Conservation (phyloP, 768 basidiomycete genomes). For the Mycena alexandri region DNA sequence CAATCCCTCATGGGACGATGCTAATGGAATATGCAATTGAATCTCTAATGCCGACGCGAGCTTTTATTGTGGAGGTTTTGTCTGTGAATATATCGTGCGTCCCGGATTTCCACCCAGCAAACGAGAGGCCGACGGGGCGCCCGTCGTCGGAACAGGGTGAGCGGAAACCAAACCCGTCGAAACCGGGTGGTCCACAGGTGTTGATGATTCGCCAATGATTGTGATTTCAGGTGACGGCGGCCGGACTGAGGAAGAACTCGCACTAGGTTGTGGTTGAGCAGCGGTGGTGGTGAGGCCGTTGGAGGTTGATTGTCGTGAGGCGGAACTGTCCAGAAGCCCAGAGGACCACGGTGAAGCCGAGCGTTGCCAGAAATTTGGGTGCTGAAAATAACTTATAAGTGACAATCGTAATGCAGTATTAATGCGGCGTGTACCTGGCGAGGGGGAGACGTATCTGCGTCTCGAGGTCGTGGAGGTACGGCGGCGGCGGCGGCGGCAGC, state of each 20-base stretch:
- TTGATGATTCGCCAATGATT: background rate
- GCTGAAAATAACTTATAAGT: slow-evolving; percentile 13
- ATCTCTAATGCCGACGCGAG: slow-evolving; percentile 23
- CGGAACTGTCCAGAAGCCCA: slow-evolving; percentile 9
- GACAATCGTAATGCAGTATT: no score
- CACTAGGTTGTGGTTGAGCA: background rate
- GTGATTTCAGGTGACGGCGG: background rate
- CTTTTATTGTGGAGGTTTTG: slow-evolving; percentile 52
- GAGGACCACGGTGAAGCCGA: slow-evolving; percentile 23
- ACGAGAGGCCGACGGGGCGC: slow-evolving; percentile 57
- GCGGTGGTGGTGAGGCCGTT: background rate
- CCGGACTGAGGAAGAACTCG: background rate
- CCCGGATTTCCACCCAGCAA: slow-evolving; percentile 62
- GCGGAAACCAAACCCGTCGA: background rate
- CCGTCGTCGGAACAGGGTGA: slow-evolving; percentile 46
- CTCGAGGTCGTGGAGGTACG: slow-evolving; percentile 38
- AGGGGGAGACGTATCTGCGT: slow-evolving; percentile 33
- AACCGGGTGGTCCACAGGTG: background rate
- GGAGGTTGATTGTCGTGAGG: slow-evolving; percentile 14
- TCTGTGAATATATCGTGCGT: slow-evolving; percentile 75
- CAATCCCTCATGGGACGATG: slow-evolving; percentile 1
- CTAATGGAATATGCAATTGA: slow-evolving; percentile 25
- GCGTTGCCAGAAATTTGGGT: slow-evolving; percentile 31
- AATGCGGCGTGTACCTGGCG: slow-evolving; percentile 9
- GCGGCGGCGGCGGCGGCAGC: slow-evolving; percentile 12